Base-by-base conservation (phyloP, 768 basidiomycete genomes). In the Fomitopsis serialis region DNA sequence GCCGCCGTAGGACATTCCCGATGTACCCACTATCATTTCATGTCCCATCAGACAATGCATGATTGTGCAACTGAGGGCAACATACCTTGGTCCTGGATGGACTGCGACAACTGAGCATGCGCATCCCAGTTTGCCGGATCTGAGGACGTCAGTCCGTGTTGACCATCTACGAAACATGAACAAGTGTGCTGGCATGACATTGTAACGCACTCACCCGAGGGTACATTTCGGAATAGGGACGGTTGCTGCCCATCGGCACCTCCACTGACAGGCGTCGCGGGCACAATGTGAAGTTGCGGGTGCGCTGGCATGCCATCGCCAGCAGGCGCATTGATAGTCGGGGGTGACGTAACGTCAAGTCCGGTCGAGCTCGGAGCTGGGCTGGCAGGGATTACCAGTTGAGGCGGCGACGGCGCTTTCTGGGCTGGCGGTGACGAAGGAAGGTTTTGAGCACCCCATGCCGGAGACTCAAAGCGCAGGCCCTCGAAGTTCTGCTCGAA, bases 191-290 rank as follows among this genome's bases (percentile, higher is more conserved):
- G n/a, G n/a, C n/a, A n/a, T n/a, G n/a, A n/a, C n/a, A n/a, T n/a
- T n/a, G n/a, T n/a, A n/a, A n/a, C n/a, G 19, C 19, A 42, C 42
- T 29, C 15, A 43, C 40, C 48, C 12, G 45, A 35, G 25, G 24
- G 43, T 4, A 29, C 15, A n/a, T 2, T 15, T 17, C 78, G 78
- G 73, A 84, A 86, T 37, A 78, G 75, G 35, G 71, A 76, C 36
- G 72, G 65, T 54, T 76, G 74, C 10, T 70, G 68, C 35, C 71
- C 71, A 24, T 71, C 75, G 34, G 72, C 82, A 21, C 80, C 83
- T 42, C 82, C 84, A 55, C 78, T 80, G 52, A 92, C 76, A 8
- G 90, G 90, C 2, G 90, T 92, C 21, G 89, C 87, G 40, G 90
- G 90, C 7, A 91, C 88, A 56, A 92, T 84, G 63, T 89, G 81